These are phyloP conservation scores for Musa itinerans DNA, from an alignment of 176 grass and related monocot species.

Conservation along the genomic window DNA sequence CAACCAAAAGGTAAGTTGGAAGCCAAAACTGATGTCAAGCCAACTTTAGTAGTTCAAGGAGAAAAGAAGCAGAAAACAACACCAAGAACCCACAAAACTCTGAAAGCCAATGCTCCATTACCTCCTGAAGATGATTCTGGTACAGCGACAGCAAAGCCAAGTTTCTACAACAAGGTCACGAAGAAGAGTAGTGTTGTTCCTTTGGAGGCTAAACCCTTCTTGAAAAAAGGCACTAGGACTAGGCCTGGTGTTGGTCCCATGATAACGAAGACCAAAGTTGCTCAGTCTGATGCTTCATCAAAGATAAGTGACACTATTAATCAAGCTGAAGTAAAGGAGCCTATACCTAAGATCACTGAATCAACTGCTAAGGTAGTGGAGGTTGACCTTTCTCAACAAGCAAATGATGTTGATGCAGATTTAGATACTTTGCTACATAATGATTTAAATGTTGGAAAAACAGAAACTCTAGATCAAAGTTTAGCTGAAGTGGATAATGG, in stretches of 20 bases:
- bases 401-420: constrained; percentile 84
- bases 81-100: constrained; percentile 35
- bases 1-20: constrained; percentile 6
- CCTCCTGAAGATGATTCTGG: constrained; percentile 43
- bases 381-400: constrained; percentile 81
- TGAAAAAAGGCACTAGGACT: constrained; percentile 52
- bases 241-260: constrained; percentile 27
- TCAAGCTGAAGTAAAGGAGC: constrained; percentile 59
- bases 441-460: constrained; percentile 74
- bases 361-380: constrained; percentile 63
- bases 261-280: constrained; percentile 49
- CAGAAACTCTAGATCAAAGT: constrained; percentile 45
- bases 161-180: constrained; percentile 65
- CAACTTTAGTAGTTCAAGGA: constrained; percentile 36
- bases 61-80: constrained; percentile 52
- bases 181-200: constrained; percentile 97
- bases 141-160: constrained; percentile 35
- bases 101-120: constrained; percentile 42
- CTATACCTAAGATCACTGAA: constrained; percentile 39
- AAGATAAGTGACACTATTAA: constrained; percentile 55
- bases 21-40: constrained; percentile 8
- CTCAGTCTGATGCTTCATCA: constrained; percentile 43
- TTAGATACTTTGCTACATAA: constrained; percentile 70
- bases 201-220: constrained; percentile 59
- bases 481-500: constrained; percentile 43